Evolutionary conservation across 257 asterid genomes (phyloP).

Genomic region (Echium plantagineum): DNA sequence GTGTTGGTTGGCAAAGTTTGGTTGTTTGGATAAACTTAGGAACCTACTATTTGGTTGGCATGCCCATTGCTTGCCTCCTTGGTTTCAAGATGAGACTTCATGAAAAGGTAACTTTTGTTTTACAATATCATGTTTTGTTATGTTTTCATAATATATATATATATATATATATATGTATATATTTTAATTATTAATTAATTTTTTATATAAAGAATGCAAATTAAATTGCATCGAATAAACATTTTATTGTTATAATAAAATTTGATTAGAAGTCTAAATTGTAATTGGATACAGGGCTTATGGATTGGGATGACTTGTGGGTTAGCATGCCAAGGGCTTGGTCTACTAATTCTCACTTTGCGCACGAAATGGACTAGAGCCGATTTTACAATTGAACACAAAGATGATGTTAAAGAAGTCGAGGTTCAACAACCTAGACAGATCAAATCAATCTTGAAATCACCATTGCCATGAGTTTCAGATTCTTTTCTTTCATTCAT

Average conservation of each 20-base stretch:
- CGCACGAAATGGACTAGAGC: slow-evolving; percentile 46
- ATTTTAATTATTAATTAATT: no score
- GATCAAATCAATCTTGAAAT: not conserved
- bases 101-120: slow-evolving; percentile 35
- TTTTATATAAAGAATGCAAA: no score
- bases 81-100: slow-evolving; percentile 41
- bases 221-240: no score
- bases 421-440: not conserved
- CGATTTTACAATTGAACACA: slow-evolving; percentile 12
- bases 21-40: slow-evolving; percentile 48
- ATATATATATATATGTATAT: no score
- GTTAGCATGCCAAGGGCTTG: slow-evolving; percentile 33
- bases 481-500: no score
- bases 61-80: slow-evolving; percentile 44
- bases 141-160: no score
- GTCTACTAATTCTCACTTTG: slow-evolving; percentile 39
- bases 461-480: not conserved
- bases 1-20: slow-evolving; percentile 70
- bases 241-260: no score
- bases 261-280: not conserved
- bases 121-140: no score
- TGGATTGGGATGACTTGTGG: slow-evolving; percentile 77
- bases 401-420: not conserved
- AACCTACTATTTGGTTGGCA: slow-evolving; percentile 51
- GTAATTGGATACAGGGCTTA: slow-evolving; percentile 37